Conservation (phyloP, 257 asterid genomes). For the Linderniella brevidens region DNA sequence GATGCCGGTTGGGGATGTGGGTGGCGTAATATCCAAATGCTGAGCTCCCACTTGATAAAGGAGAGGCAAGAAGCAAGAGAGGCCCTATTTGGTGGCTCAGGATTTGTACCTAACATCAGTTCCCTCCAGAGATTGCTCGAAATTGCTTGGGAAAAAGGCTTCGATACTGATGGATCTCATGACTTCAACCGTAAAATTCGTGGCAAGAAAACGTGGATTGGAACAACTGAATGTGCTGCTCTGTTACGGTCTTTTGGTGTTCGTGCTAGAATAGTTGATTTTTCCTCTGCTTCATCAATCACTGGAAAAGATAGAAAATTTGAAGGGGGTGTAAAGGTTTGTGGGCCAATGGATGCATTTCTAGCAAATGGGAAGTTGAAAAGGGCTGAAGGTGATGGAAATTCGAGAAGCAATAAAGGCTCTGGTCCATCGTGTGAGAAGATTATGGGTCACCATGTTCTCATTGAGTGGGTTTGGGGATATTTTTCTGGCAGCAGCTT, state of each 20-base stretch:
- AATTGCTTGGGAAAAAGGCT: conserved; percentile 76
- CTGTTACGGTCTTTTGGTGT: conserved; percentile 78
- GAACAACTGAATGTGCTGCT: conserved; percentile 88
- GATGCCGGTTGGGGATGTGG: conserved; percentile 96
- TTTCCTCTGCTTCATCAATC: conserved; percentile 5
- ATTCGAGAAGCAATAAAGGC: conserved; percentile 5
- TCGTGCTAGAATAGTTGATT: conserved; percentile 67
- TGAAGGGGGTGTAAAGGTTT: conserved; percentile 17
- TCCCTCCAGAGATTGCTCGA: conserved; percentile 83
- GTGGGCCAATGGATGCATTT: conserved; percentile 81
- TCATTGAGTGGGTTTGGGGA: conserved; percentile 79
- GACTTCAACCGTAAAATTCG: conserved; percentile 43
- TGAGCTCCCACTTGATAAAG: conserved; percentile 65
- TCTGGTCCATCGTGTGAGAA: conserved; percentile 15
- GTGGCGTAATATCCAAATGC: conserved; percentile 97
- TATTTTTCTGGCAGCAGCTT: conserved; percentile 39
- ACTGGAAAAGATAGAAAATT: conserved; percentile 14
- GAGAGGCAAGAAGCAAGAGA: conserved; percentile 43
- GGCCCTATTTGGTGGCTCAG: conserved; percentile 62
- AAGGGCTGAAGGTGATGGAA: conserved; percentile 6
- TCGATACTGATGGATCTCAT: conserved; percentile 47
- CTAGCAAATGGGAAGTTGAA: conserved; percentile 29
- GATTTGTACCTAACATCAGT: conserved; percentile 58
- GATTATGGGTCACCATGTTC: conserved; percentile 36
- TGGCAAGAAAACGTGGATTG: conserved; percentile 72